Percentiles rank a stretch among this genome's conserved stretches.
These are phyloP conservation scores for Scutellaria barbata DNA, from an alignment of 257 asterid species.

Conservation along the genomic window DNA sequence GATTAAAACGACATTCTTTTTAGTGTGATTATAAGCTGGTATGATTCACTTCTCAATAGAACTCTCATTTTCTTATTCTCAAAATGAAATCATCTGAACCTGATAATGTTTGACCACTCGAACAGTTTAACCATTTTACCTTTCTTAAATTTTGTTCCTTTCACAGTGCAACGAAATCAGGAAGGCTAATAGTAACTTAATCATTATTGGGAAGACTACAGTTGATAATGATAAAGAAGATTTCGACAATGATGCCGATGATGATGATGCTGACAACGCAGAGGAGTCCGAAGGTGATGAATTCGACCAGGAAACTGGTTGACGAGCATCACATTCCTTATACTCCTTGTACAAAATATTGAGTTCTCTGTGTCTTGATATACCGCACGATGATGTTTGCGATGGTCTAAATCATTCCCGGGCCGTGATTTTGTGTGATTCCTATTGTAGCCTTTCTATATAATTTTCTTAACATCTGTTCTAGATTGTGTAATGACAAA, in stretches of 20 bases:
- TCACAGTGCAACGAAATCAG: conserved; percentile 79
- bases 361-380: not conserved
- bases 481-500: too few relatives aligned
- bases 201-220: conserved; percentile 70
- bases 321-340: conserved; percentile 25
- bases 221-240: conserved; percentile 84
- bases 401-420: not conserved
- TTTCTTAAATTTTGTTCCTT: not conserved
- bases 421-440: not conserved
- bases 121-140: not conserved
- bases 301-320: conserved; percentile 93
- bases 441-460: too few relatives aligned
- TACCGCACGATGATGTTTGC: not conserved
- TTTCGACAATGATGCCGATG: conserved; percentile 85
- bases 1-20: not conserved
- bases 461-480: too few relatives aligned
- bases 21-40: not conserved
- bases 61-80: not conserved
- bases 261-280: conserved; percentile 86
- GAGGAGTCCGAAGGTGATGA: conserved; percentile 97
- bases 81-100: not conserved
- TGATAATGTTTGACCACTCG: not conserved
- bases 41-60: not conserved
- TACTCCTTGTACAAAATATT: not conserved
- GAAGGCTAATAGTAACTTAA: conserved; percentile 62